Evolutionary conservation across 1,284 basidiomycete genomes (phyloP).

Genomic region (Somion occarium): DNA sequence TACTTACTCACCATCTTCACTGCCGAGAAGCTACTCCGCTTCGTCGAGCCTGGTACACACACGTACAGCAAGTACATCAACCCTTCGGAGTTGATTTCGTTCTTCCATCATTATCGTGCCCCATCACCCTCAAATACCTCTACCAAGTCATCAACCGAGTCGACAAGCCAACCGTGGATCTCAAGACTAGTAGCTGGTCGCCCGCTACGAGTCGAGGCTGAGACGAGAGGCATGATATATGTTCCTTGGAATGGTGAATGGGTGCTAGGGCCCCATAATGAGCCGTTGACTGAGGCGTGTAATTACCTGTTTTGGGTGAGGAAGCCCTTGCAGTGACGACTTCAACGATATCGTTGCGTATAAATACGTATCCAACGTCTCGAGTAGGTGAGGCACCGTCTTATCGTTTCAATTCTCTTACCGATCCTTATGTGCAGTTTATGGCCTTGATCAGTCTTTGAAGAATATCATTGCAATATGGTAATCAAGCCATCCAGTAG

Average conservation of each 20-base stretch:
- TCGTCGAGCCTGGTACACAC: conserved; percentile 90
- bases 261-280: conserved; percentile 53
- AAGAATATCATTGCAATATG: too few relatives aligned
- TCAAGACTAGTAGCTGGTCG: conserved; percentile 38
- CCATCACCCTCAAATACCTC: conserved; percentile 22
- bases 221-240: conserved; percentile 81
- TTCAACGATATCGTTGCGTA: too few relatives aligned
- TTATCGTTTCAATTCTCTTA: too few relatives aligned
- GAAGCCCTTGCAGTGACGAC: conserved; percentile 42
- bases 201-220: conserved; percentile 63
- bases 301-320: conserved; percentile 84
- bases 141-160: neutral
- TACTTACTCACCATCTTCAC: conserved; percentile 89
- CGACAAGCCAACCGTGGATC: conserved; percentile 34
- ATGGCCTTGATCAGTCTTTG: too few relatives aligned
- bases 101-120: conserved; percentile 66
- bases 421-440: too few relatives aligned
- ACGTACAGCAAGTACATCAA: conserved; percentile 90
- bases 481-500: neutral
- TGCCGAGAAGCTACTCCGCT: conserved; percentile 80
- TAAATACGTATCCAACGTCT: too few relatives aligned
- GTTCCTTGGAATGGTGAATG: conserved; percentile 74
- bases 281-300: conserved; percentile 53
- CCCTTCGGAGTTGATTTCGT: conserved; percentile 82
- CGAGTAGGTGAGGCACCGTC: too few relatives aligned